Percentiles rank a stretch among this genome's conserved stretches.
These are phyloP conservation scores for Gloeopeniophorella convolvens DNA, from an alignment of 768 basidiomycete species.

Conservation along the genomic window DNA sequence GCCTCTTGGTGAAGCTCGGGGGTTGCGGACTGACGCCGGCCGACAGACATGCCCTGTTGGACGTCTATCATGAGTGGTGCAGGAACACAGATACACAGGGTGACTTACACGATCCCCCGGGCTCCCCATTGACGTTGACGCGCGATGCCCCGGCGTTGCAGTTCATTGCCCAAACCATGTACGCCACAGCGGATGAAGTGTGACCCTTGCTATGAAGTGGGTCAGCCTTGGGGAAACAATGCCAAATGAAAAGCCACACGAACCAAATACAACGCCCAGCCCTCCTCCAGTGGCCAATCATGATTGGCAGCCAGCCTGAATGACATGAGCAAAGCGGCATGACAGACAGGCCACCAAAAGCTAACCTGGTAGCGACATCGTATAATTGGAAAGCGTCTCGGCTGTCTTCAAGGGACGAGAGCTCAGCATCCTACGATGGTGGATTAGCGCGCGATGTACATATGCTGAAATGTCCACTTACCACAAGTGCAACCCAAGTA, in stretches of 20 bases:
- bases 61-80: background rate
- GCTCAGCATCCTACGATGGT: conserved; percentile 57
- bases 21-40: conserved; percentile 39
- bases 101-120: conserved; percentile 57
- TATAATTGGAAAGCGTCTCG: conserved; percentile 59
- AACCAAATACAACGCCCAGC: conserved; percentile 60
- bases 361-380: conserved; percentile 61
- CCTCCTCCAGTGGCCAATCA: conserved; percentile 69
- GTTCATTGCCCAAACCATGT: conserved; percentile 58
- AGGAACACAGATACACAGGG: conserved; percentile 1
- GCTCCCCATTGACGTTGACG: conserved; percentile 70
- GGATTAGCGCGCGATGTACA: background rate
- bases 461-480: conserved; percentile 28
- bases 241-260: conserved; percentile 16
- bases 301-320: conserved; percentile 56
- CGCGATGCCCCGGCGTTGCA: conserved; percentile 59
- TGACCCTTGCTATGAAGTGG: conserved; percentile 49
- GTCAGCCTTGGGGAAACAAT: background rate
- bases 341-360: background rate
- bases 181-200: conserved; percentile 62
- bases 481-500: conserved; percentile 64
- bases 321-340: background rate
- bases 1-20: conserved; percentile 44
- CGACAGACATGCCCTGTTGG: conserved; percentile 43
- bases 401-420: conserved; percentile 50